Percentiles rank a stretch among this genome's conserved stretches.
Conservation (phyloP, 768 basidiomycete genomes). For the Boletus eberwhitei region DNA sequence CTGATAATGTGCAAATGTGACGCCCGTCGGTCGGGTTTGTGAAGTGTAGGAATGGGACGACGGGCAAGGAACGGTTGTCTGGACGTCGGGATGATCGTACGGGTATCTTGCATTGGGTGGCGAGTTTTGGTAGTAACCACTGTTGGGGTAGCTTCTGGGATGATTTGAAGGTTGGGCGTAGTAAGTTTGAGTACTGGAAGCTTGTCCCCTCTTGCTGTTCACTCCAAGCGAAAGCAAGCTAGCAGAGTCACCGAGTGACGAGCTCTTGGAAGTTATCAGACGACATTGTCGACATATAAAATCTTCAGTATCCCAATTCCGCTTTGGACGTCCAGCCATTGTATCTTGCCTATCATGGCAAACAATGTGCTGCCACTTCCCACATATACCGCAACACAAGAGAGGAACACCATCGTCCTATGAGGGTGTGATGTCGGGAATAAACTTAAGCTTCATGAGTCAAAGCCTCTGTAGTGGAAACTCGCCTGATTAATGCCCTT, state of each 20-base stretch:
- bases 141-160: slow-evolving; percentile 16
- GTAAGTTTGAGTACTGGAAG: slow-evolving; percentile 10
- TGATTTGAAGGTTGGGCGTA: slow-evolving; percentile 13
- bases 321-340: slow-evolving; percentile 56
- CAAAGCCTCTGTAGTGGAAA: slow-evolving; percentile 24
- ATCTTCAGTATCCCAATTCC: slow-evolving; percentile 85
- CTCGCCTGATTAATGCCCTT: slow-evolving; percentile 71
- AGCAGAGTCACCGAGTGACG: slow-evolving; percentile 5
- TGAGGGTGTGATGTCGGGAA: slow-evolving; percentile 6
- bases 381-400: slow-evolving; percentile 79
- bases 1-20: slow-evolving; percentile 39
- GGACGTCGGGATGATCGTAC: slow-evolving; percentile 20
- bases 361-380: slow-evolving; percentile 84
- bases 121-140: slow-evolving; percentile 14
- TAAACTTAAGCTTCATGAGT: not conserved
- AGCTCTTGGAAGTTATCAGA: slow-evolving; percentile 7
- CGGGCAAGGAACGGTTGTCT: slow-evolving; percentile 12
- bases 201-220: slow-evolving; percentile 9
- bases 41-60: slow-evolving; percentile 17
- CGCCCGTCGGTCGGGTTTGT: slow-evolving; percentile 21
- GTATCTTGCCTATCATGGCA: slow-evolving; percentile 79
- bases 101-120: slow-evolving; percentile 21
- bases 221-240: slow-evolving; percentile 5
- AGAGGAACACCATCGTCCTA: slow-evolving; percentile 80
- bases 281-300: slow-evolving; percentile 71